Conservation (phyloP, 164 flowering plant species). For the Taxillus chinensis region DNA sequence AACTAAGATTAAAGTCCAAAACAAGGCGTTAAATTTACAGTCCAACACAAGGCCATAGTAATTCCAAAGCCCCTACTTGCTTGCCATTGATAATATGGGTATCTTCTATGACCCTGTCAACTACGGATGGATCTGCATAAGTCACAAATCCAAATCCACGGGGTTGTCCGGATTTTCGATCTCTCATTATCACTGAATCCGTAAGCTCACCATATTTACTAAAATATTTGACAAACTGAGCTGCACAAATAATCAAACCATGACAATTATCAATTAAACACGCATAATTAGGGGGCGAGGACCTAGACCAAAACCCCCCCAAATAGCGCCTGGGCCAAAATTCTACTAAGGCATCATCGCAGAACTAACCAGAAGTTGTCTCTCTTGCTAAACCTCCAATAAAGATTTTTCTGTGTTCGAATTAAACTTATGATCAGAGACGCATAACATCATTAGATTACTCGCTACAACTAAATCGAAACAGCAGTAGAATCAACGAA, state of each 20-base stretch:
- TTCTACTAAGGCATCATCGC: not conserved
- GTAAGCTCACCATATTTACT: slow-evolving; percentile 78
- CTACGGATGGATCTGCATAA: slow-evolving; percentile 78
- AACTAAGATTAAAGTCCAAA: not conserved
- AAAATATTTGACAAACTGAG: slow-evolving; percentile 56
- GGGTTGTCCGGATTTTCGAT: slow-evolving; percentile 63
- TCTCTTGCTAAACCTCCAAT: slow-evolving; percentile 86
- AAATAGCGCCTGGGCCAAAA: too few species aligned
- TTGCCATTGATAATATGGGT: slow-evolving; percentile 69
- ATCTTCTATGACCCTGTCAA: slow-evolving; percentile 69
- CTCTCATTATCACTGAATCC: slow-evolving; percentile 87
- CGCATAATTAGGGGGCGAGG: not conserved
- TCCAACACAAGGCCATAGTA: not conserved
- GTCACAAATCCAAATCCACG: slow-evolving; percentile 90
- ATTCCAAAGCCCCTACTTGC: slow-evolving; percentile 36
- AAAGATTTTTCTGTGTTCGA: slow-evolving; percentile 68
- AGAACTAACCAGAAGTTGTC: slow-evolving; percentile 53
- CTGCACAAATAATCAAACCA: slow-evolving; percentile 26
- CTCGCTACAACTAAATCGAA: not conserved
- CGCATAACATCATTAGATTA: slow-evolving; percentile 1
- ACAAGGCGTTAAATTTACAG: not conserved
- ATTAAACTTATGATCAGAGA: slow-evolving; percentile 6
- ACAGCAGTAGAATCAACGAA: not conserved
- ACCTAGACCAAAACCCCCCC: too few species aligned
- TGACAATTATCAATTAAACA: not conserved